phyloP scores from a whole-genome alignment of 106 monocot species.

The Apostasia ramifera region DNA sequence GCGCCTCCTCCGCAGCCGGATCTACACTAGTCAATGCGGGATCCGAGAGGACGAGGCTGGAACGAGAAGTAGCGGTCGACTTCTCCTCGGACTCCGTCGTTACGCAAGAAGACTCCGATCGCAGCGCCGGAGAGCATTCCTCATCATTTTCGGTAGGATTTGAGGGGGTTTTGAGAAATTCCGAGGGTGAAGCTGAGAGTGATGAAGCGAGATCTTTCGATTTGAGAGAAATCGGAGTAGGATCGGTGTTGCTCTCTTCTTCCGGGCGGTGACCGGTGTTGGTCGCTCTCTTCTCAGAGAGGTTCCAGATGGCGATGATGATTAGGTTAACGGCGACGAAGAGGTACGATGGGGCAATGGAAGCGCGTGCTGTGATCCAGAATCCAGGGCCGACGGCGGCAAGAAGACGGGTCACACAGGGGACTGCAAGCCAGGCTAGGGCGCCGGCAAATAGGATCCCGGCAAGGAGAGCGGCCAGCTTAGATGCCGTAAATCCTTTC shows the following conservation, averaged over 20 bases:
- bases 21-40: background rate
- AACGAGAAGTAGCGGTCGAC: conserved; percentile 18
- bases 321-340: conserved; percentile 60
- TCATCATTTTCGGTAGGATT: background rate
- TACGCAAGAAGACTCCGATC: conserved; percentile 21
- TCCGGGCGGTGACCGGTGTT: background rate
- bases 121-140: background rate
- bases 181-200: background rate
- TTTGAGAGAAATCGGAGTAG: background rate
- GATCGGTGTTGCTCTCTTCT: background rate
- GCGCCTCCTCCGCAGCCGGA: background rate
- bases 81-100: conserved; percentile 22
- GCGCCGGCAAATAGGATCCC: background rate
- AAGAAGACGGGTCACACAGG: conserved; percentile 1
- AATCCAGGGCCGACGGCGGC: conserved; percentile 9
- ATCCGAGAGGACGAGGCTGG: background rate
- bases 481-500: background rate
- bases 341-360: conserved; percentile 32
- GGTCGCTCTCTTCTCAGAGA: conserved; percentile 30
- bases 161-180: background rate
- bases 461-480: conserved; percentile 8
- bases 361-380: conserved; percentile 15
- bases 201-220: background rate
- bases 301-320: conserved; percentile 63
- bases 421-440: conserved; percentile 7